Evolutionary conservation across 805 yeast species (phyloP), one percentile per base, ranked within the genome.

Genomic region (Starmerella etchellsii): DNA sequence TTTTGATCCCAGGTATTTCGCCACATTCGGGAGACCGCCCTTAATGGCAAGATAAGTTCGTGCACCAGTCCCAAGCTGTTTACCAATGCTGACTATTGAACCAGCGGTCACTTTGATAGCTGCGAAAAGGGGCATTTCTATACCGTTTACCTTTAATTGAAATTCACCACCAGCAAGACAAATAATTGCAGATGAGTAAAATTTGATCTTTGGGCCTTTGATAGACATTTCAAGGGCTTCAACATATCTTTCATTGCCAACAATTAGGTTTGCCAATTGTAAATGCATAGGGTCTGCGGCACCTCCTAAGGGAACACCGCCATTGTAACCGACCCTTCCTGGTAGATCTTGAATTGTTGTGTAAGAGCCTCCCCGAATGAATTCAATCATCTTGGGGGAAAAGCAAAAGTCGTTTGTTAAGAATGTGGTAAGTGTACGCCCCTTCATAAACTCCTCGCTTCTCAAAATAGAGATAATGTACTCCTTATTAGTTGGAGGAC

Each of bases 291-390:
- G 73, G 63, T 88, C 98, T 97, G 91, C 88, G 45, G 97, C 95
- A 34, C 98, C 98, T 30, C 95, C 82, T 6, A 97, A 96, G 22
- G 98, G 98, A 41, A 88, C 97, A 59, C 98, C 98, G 52, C 81
- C 72, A 56, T 81, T 76, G 44, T 70, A 59, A 13, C 84, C 80
- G 40, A 68, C 67, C 66, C 98, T 78, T 38, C 94, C 94, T 15
- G 94, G 94, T 60, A 76, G 87, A 61, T 91, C 98, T 65, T 88
- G 98, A 37, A 88, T 88, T 3, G 95, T 82, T 28, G 97, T 88
- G 63, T 83, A 83, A 31, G 95, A 87, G 54, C 98, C 98, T 1
- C 97, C 96, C 33, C 74, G 63, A 25, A 78, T 59, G 32, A 88
- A 71, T 63, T 88, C 97, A 60, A 71, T 2, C 95, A 95, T 42